A percentile compares a stretch with the other conserved stretches of the same genome.
These are phyloP conservation scores for Vickermania ingenoplastis DNA, from an alignment of 208 protist species.

Conservation along the genomic window DNA sequence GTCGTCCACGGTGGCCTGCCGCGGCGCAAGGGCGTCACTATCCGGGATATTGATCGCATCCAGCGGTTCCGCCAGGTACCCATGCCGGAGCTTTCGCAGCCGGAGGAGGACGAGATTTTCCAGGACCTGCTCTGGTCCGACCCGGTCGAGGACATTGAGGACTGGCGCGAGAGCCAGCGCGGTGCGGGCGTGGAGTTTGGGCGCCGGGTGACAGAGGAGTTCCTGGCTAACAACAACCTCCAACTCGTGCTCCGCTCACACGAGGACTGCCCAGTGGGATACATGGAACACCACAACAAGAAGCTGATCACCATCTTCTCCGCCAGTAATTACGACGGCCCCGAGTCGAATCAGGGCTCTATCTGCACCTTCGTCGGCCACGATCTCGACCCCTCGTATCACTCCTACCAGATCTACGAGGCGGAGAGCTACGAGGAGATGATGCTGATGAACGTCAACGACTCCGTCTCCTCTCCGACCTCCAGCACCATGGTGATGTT, in stretches of 20 bases:
- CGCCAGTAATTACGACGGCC: conserved; percentile 97
- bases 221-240: conserved; percentile 91
- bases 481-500: conserved; percentile 19
- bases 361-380: conserved; percentile 69
- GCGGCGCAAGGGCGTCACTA: conserved; percentile 56
- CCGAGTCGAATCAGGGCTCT: conserved; percentile 76
- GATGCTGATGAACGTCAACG: conserved; percentile 37
- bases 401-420: conserved; percentile 74
- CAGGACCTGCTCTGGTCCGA: conserved; percentile 96
- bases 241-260: conserved; percentile 93
- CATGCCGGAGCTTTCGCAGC: conserved; percentile 76
- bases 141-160: conserved; percentile 72
- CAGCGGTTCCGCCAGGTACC: conserved; percentile 85
- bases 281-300: conserved; percentile 91
- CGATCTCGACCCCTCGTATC: conserved; percentile 53
- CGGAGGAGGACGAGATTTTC: conserved; percentile 92
- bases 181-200: conserved; percentile 95
- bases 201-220: conserved; percentile 89
- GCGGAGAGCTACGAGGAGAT: conserved; percentile 50
- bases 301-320: conserved; percentile 95
- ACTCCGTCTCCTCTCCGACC: conserved; percentile 28
- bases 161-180: conserved; percentile 79
- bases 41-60: conserved; percentile 77
- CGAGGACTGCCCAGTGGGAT: conserved; percentile 90
- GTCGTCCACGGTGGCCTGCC: conserved; percentile 84